Base-by-base conservation (phyloP, 1,284 basidiomycete genomes). In the Fomitopsis betulina region DNA sequence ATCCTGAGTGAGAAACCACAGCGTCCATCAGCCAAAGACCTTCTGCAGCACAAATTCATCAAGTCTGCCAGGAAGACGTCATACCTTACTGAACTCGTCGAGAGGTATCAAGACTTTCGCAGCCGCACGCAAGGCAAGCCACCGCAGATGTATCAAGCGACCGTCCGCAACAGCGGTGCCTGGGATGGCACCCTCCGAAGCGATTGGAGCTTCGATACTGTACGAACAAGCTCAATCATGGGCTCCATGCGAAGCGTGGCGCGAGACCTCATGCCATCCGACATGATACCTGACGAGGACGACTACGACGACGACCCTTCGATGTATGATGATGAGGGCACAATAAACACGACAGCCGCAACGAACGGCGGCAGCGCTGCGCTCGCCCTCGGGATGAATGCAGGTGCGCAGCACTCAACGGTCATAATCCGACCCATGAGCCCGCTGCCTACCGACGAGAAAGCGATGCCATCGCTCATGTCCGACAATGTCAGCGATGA, bases 161-260 rank as follows among this genome's bases (percentile, higher is more conserved):
- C 84, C 3, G 68, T 85, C 45, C 77, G 79, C 56, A 82, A 81
- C 61, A 82, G 76, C 53, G 71, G 76, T 55, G 77, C 80, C 42
- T 90, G 87, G 87, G 89, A 90, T 59, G 81, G 79, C 37, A 93
- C 92, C 2, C 80, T 96, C 70, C 84, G 85, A 67, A 94, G 90
- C 68, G 93, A 95, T 62, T 98, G 95, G 96, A 93, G 93, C 71
- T 99, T 98, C 72, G 94, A 97, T 65, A 98, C 94, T 1, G 79
- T 96, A 65, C 87, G 83, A 62, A 83, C 87, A 35, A 80, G 85
- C 12, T 82, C 86, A 27, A 84, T 83, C 17, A 86, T 91, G 84
- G 89, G 88, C 52, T 86, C 87, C 2, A 83, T 86, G 69, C 82
- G 81, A 58, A 86, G 79, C 60, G 85, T 86, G 77, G 79, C 84